A percentile compares a stretch with the other conserved stretches of the same genome.
Evolutionary conservation across 73 alveolate species (phyloP).

Genomic region (Urostyla sp.): DNA sequence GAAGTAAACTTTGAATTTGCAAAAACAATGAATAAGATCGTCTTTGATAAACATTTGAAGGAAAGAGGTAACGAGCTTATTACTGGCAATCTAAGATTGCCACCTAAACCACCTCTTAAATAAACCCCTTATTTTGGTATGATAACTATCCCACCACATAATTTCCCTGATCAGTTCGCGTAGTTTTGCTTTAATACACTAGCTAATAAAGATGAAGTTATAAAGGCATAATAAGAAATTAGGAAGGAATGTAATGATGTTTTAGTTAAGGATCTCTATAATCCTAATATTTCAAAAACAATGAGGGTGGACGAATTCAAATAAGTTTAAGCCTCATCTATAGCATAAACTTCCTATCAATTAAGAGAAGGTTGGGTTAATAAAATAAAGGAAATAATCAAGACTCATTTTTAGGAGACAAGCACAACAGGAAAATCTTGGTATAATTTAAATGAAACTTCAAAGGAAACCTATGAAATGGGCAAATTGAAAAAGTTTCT

Average conservation of each 20-base stretch:
- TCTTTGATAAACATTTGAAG: constrained; percentile 66
- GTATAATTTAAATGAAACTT: constrained; percentile 90
- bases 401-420: constrained; percentile 68
- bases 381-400: constrained; percentile 74
- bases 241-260: constrained; percentile 66
- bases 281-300: constrained; percentile 68
- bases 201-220: constrained; percentile 75
- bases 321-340: constrained; percentile 71
- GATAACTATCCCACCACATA: constrained; percentile 80
- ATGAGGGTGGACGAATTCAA: constrained; percentile 75
- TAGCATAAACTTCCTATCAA: constrained; percentile 55
- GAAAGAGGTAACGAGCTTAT: constrained; percentile 59
- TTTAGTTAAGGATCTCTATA: constrained; percentile 56
- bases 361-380: constrained; percentile 77
- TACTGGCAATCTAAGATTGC: constrained; percentile 62
- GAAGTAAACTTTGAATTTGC: constrained; percentile 85
- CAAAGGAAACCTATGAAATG: constrained; percentile 87
- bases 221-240: constrained; percentile 52
- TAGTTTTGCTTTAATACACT: constrained; percentile 76
- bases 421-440: constrained; percentile 89
- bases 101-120: constrained; percentile 61
- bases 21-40: constrained; percentile 86
- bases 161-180: constrained; percentile 78
- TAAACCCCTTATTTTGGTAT: constrained; percentile 70
- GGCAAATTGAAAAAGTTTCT: constrained; percentile 94